These are phyloP conservation scores for Gossypium trilobum DNA, from an alignment of 441 rosid genomes.

Conservation along the genomic window DNA sequence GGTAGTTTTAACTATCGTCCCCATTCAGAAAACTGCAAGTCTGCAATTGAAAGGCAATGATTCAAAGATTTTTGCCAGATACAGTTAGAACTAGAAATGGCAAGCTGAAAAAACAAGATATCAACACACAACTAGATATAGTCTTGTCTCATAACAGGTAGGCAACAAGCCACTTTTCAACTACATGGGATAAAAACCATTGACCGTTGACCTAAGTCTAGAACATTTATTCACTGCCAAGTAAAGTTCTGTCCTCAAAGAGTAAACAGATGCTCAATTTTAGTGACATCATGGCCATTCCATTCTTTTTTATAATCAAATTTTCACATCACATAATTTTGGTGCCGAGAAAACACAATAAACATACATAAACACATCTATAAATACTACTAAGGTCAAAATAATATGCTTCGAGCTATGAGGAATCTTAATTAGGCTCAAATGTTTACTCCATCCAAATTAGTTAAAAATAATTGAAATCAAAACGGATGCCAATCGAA, in stretches of 20 bases:
- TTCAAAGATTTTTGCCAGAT: neutral
- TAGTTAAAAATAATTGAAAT: neutral
- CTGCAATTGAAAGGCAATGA: neutral
- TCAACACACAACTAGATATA: neutral
- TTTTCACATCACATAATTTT: neutral
- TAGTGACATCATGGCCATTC: neutral
- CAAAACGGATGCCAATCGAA: neutral
- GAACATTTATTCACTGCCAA: neutral
- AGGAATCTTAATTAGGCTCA: neutral
- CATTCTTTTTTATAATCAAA: neutral
- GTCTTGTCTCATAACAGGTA: neutral
- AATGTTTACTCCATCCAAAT: neutral
- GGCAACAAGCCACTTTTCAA: neutral
- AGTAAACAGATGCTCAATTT: neutral
- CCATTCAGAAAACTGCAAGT: conserved; percentile 37
- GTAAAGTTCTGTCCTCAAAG: neutral
- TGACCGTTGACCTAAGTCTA: neutral
- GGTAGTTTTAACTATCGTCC: conserved; percentile 20
- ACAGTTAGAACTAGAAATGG: neutral
- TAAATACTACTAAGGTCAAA: neutral
- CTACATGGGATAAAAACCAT: neutral
- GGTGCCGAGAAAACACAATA: neutral
- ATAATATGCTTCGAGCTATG: neutral
- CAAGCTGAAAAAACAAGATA: neutral
- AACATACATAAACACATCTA: neutral